Conservation (phyloP, 2,329 filamentous ascomycete species). For the Geosmithia morbida region DNA sequence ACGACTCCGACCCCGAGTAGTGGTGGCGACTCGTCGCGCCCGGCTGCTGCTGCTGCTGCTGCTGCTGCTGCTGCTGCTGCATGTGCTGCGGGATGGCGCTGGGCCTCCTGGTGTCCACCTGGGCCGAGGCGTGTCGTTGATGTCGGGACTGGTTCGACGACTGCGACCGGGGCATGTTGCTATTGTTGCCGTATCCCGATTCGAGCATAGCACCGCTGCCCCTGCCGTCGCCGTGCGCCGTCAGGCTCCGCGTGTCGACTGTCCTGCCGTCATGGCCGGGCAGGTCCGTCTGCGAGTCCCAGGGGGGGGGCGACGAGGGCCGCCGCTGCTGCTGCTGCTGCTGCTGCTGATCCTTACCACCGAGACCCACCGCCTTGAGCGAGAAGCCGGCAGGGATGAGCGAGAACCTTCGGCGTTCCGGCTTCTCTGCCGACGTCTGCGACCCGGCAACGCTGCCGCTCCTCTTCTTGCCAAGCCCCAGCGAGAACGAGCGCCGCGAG, state of each 20-base stretch:
- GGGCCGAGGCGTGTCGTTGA: constrained; percentile 24
- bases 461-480: constrained; percentile 55
- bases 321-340: constrained; percentile 21
- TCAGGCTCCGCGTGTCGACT: constrained; percentile 15
- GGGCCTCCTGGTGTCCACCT: constrained; percentile 22
- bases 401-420: constrained; percentile 52
- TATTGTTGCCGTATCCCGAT: constrained; percentile 19
- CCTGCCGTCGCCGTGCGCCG: constrained; percentile 15
- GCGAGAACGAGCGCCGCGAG: constrained; percentile 55
- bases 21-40: constrained; percentile 27
- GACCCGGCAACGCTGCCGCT: constrained; percentile 51
- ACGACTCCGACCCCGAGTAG: constrained; percentile 38
- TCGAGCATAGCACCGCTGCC: constrained; percentile 24
- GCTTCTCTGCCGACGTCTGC: constrained; percentile 41
- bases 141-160: constrained; percentile 18
- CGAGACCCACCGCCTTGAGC: constrained; percentile 46
- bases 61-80: constrained; percentile 6
- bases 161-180: constrained; percentile 14
- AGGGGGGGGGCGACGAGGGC: constrained; percentile 25
- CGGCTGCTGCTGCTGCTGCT: constrained; percentile 10
- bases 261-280: constrained; percentile 30
- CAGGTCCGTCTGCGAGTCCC: constrained; percentile 36
- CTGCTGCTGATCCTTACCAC: constrained; percentile 12
- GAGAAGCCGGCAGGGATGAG: constrained; percentile 52
- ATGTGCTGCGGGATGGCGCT: constrained; percentile 32